These are phyloP conservation scores for Backusella tarrabulga DNA, from an alignment of 192 early-diverging fungal genomes.

Conservation along the genomic window DNA sequence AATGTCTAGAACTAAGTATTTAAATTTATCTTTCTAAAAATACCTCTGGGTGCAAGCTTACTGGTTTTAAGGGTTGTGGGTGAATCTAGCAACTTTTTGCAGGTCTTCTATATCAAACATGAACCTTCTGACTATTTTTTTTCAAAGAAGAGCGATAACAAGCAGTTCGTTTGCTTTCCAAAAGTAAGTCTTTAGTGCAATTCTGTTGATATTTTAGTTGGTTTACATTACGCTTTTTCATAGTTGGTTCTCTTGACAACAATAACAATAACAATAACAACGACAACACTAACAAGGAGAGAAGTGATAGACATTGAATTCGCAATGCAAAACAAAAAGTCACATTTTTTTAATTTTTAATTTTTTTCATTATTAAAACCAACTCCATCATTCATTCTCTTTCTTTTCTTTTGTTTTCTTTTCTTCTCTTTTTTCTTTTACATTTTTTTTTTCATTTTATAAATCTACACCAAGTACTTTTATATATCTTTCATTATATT, in stretches of 20 bases:
- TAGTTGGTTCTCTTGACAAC: neutral
- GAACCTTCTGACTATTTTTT: no score
- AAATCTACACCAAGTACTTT: neutral
- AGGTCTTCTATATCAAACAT: no score
- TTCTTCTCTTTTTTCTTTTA: neutral
- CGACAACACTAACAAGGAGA: neutral
- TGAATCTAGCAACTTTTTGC: no score
- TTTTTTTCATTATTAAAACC: neutral
- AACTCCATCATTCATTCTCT: neutral
- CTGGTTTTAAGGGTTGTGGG: no score
- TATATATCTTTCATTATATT: neutral
- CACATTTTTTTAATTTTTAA: slow-evolving; percentile 1
- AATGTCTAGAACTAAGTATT: no score
- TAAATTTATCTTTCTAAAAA: no score
- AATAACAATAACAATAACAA: neutral
- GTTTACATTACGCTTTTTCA: no score
- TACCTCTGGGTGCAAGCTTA: no score
- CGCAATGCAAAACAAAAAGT: slow-evolving; percentile 11
- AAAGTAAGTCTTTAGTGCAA: no score
- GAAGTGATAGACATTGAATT: neutral
- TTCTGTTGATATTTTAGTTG: no score
- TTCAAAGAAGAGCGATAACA: no score
- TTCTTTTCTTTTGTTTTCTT: neutral
- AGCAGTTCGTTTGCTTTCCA: no score
- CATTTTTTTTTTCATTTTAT: neutral